Conservation (phyloP, 1,139 yeast genomes). For the Pichia norvegensis region DNA sequence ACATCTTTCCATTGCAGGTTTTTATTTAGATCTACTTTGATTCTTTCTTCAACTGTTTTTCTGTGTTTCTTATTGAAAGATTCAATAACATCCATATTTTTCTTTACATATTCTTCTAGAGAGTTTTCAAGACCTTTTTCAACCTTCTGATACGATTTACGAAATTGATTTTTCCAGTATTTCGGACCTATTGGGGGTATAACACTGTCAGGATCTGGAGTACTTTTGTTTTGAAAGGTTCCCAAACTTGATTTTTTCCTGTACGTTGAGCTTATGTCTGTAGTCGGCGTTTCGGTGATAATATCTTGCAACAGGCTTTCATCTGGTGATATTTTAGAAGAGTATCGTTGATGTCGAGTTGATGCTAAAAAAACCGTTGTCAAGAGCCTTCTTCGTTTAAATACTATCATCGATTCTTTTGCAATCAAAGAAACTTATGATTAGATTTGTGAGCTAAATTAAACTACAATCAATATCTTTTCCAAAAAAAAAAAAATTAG, state of each 20-base stretch:
- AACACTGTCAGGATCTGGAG: background rate
- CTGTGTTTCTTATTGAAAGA: constrained; percentile 21
- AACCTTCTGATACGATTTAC: constrained; percentile 16
- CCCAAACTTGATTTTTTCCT: constrained; percentile 1
- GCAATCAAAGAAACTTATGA: no score
- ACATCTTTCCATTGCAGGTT: constrained; percentile 15
- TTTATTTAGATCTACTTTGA: constrained; percentile 17
- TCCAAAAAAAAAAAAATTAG: no score
- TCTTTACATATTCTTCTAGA: constrained; percentile 18
- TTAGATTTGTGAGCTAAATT: no score
- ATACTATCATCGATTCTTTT: background rate
- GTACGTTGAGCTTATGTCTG: constrained; percentile 1
- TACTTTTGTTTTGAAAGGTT: background rate
- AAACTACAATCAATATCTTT: no score
- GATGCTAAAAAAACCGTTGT: background rate
- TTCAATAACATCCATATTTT: constrained; percentile 19
- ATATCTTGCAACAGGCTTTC: constrained; percentile 11
- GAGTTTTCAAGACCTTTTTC: constrained; percentile 16
- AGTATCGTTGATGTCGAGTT: background rate
- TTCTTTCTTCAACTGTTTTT: constrained; percentile 17
- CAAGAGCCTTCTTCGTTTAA: background rate
- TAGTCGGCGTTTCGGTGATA: constrained; percentile 1
- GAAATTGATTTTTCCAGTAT: constrained; percentile 18
- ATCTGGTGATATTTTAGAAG: constrained; percentile 9
- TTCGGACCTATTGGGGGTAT: constrained; percentile 13